Conservation (phyloP, 2,329 filamentous ascomycete species). For the Anthostomella pinea region DNA sequence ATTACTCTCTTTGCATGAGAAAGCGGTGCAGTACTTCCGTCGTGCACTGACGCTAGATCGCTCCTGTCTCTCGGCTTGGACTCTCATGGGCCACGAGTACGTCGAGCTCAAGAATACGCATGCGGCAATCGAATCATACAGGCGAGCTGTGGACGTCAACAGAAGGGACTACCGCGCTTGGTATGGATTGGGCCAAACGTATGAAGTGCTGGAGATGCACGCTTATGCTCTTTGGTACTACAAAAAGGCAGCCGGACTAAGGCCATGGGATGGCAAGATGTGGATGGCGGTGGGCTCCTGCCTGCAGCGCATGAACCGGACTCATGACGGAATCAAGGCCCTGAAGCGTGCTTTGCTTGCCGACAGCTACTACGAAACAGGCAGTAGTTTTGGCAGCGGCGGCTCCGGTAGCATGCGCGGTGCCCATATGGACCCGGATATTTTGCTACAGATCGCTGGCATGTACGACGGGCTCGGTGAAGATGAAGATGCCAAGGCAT, state of each 20-base stretch:
- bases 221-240: constrained; percentile 98
- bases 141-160: constrained; percentile 92
- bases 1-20: constrained; percentile 90
- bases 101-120: constrained; percentile 99
- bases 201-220: constrained; percentile 97
- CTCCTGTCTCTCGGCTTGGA: constrained; percentile 92
- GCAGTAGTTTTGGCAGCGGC: constrained; percentile 52
- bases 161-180: constrained; percentile 94
- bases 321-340: constrained; percentile 89
- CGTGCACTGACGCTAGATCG: constrained; percentile 87
- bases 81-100: constrained; percentile 97
- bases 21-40: constrained; percentile 96
- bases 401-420: constrained; percentile 45
- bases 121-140: constrained; percentile 94
- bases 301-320: constrained; percentile 81
- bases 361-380: constrained; percentile 76
- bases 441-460: constrained; percentile 82
- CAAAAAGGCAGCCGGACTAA: constrained; percentile 86
- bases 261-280: constrained; percentile 98
- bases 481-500: constrained; percentile 77
- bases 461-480: constrained; percentile 83
- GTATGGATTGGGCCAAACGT: constrained; percentile 96
- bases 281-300: constrained; percentile 96
- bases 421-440: constrained; percentile 78
- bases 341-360: constrained; percentile 89